Evolutionary conservation across 2,329 filamentous ascomycete species (phyloP).

Genomic region (Apiospora koreana): DNA sequence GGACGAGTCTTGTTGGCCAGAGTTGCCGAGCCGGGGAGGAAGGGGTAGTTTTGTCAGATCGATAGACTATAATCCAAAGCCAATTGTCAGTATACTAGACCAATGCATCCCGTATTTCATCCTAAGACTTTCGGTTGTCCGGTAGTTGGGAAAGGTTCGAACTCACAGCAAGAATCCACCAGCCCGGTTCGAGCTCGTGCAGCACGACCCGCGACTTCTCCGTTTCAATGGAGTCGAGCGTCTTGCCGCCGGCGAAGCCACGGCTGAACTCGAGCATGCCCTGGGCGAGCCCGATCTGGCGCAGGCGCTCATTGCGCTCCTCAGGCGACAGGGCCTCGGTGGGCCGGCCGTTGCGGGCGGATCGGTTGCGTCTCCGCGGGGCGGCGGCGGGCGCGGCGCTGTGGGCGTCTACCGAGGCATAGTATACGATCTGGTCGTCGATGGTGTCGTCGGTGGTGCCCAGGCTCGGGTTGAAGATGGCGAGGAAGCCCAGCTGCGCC

Average conservation of each 20-base stretch:
- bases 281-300: constrained; percentile 94
- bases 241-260: constrained; percentile 76
- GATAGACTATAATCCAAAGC: constrained; percentile 59
- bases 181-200: constrained; percentile 83
- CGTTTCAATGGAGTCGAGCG: constrained; percentile 86
- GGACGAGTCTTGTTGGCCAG: constrained; percentile 35
- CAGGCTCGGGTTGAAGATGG: constrained; percentile 88
- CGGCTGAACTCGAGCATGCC: constrained; percentile 93
- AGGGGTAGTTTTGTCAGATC: constrained; percentile 74
- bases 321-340: constrained; percentile 54
- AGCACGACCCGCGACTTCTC: constrained; percentile 84
- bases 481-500: constrained; percentile 84
- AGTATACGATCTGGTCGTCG: constrained; percentile 88
- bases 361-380: constrained; percentile 39
- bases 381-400: constrained; percentile 40
- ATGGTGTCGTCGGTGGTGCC: constrained; percentile 66
- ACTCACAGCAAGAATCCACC: constrained; percentile 92
- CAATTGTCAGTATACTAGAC: constrained; percentile 17
- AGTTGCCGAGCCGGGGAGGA: constrained; percentile 50
- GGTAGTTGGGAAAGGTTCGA: neutral
- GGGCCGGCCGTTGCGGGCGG: constrained; percentile 39
- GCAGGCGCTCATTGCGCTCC: constrained; percentile 80
- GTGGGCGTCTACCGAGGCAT: constrained; percentile 64
- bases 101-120: neutral
- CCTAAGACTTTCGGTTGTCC: neutral